Base-by-base conservation (phyloP, 2,329 filamentous ascomycete genomes). In the Epichloe festucae region DNA sequence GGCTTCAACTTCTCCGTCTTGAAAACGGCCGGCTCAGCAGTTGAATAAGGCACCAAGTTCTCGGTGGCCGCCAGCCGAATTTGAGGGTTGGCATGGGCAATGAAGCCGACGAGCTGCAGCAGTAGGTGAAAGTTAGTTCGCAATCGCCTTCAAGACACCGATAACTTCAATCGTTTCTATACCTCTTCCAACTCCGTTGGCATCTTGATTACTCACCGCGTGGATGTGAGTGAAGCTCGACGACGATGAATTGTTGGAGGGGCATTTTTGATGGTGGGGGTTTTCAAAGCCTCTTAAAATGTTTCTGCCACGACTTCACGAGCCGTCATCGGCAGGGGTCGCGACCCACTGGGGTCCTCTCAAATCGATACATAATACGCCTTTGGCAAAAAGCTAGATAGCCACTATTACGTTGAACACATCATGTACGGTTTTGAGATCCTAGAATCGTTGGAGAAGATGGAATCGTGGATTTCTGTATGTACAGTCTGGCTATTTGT, bases 11-110 rank as follows among this genome's bases (percentile, higher is more conserved):
- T 76, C 31, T 89, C 79, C 7, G 75, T 74, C 70, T 96, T 97
- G 76, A 98, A 98, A 21, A 97, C 79, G 0, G 75, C 72, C 0
- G 87, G 84, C 57, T 95, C 78, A 1, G 77, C 70, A 11, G 81
- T 76, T 23, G 87, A 87, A 57, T 87, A 97, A 11, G 89, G 87
- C 45, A 96, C 82, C 38, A 96, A 76, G 60, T 94, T 87, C 67
- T 95, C 89, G 50, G 84, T 81, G 47, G 90, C 90, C 58, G 91
- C 77, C 65, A 88, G 82, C 60, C 93, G 82, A 57, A 97, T 89
- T 65, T 95, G 87, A 42, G 89, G 88, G 65, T 94, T 95, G 54
- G 87, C 87, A 70, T 95, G 85, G 68, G 87, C 85, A 54, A 97
- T 86, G 70, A 97, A 96, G 66, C 89, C 89, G 55, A 96, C 89